phyloP scores from a whole-genome alignment of 2,329 filamentous ascomycete species.

The Colletotrichum lentis region DNA sequence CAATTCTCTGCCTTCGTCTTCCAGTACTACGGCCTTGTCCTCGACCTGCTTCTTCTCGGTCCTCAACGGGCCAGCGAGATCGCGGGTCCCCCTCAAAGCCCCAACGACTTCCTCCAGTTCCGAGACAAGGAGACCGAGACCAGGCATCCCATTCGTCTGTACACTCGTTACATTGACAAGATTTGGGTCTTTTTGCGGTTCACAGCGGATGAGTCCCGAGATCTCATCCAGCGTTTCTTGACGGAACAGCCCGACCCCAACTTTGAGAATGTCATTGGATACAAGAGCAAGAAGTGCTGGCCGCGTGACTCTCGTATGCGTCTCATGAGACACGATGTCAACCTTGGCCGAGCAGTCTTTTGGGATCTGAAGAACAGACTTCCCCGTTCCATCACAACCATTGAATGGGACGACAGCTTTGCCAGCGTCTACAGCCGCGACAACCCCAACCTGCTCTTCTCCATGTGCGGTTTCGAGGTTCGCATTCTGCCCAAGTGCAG shows the following conservation, averaged over 20 bases:
- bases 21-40: slow-evolving; percentile 96
- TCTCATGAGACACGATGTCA: slow-evolving; percentile 98
- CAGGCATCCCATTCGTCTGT: slow-evolving; percentile 94
- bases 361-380: slow-evolving; percentile 99
- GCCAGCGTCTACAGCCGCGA: slow-evolving; percentile 97
- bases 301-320: slow-evolving; percentile 97
- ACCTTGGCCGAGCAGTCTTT: slow-evolving; percentile 95
- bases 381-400: slow-evolving; percentile 92
- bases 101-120: slow-evolving; percentile 98
- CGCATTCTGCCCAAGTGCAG: slow-evolving; percentile 94
- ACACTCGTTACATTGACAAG: slow-evolving; percentile 96
- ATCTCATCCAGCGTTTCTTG: slow-evolving; percentile 95
- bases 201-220: slow-evolving; percentile 89
- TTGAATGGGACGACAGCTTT: slow-evolving; percentile 99
- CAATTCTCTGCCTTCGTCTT: slow-evolving; percentile 99
- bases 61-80: slow-evolving; percentile 98
- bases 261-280: slow-evolving; percentile 98
- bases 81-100: slow-evolving; percentile 89
- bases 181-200: slow-evolving; percentile 99
- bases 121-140: slow-evolving; percentile 91
- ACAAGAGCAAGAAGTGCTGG: slow-evolving; percentile 99
- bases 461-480: slow-evolving; percentile 98
- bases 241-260: slow-evolving; percentile 99
- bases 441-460: slow-evolving; percentile 96
- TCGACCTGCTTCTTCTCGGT: slow-evolving; percentile 90